Percentiles rank a stretch among this genome's conserved stretches.
phyloP scores from a whole-genome alignment of 2,329 filamentous ascomycete genomes.

The Emmonsiellopsis sp. region DNA sequence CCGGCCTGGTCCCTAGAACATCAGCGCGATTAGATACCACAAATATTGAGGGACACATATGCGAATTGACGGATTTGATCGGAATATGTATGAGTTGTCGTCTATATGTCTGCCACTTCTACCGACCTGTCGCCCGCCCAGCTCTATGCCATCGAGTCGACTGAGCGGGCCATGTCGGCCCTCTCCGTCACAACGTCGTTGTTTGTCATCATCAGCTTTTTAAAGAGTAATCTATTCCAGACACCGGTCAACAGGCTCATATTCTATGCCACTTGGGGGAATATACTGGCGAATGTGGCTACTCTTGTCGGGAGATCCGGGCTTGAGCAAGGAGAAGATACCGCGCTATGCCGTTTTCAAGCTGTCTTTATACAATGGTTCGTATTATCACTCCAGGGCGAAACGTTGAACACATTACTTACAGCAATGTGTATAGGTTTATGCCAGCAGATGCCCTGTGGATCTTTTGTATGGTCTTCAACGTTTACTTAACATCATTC shows the following conservation, averaged over 20 bases:
- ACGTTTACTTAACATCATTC: constrained; percentile 77
- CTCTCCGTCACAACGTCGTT: constrained; percentile 14
- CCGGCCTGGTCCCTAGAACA: no score
- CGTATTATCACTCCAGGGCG: constrained; percentile 20
- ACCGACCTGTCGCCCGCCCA: not conserved
- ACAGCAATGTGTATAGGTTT: constrained; percentile 46
- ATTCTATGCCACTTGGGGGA: constrained; percentile 76
- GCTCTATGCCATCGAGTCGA: constrained; percentile 3
- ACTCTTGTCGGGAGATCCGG: constrained; percentile 63
- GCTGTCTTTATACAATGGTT: constrained; percentile 76
- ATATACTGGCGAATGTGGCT: constrained; percentile 67
- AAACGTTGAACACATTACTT: constrained; percentile 1
- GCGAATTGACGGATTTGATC: no score
- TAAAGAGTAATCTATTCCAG: constrained; percentile 12
- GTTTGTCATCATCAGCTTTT: constrained; percentile 16
- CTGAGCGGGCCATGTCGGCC: constrained; percentile 15
- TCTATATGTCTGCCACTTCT: not conserved
- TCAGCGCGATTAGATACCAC: no score
- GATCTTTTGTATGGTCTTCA: constrained; percentile 74
- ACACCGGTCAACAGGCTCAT: constrained; percentile 64
- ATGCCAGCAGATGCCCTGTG: constrained; percentile 67
- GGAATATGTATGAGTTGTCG: no score
- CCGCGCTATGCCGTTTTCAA: constrained; percentile 64
- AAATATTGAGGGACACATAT: no score
- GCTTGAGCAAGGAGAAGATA: constrained; percentile 39